Base-by-base conservation (phyloP, 1,284 basidiomycete species). In the Gomphus sp. region DNA sequence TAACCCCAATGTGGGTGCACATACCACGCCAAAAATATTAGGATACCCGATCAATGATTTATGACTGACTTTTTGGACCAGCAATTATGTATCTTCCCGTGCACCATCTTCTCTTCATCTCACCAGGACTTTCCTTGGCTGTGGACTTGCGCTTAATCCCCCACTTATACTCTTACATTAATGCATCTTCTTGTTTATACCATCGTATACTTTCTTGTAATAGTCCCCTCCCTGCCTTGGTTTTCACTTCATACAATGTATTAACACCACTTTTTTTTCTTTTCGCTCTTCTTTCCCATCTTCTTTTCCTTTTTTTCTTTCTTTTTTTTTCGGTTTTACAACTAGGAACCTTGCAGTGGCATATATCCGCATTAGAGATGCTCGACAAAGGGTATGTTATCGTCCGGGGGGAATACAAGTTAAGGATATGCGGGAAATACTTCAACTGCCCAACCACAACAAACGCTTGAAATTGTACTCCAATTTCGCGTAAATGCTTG, bases 391-490 rank as follows among this genome's bases (percentile, higher is more conserved):
- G 36, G 52, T 53, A 53, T 41, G 4, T 8, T 25, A 25, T 41
- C 41, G 52, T 39, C 52, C 52, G 52, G 52, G 28, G 28, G 25
- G 14, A 43, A 43, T 41, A 53, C 33, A 25, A 10, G 34, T 1
- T 11, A 18, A 1, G 28, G n/a, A 37, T 22, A 34, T 18, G 25
- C 11, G 18, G 43, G n/a, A 57, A 16, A n/a, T 16, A 5, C 11
- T n/a, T 58, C 18, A 86, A 64, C 85, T 80, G 55, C 89, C 89
- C 53, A 94, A 72, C 92, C 92, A 95, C 62, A 94, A 72, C 67
- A 94, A 74, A 63, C 91, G 77, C 77, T 94, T 95, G 61, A 94
- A 77, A 0, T 89, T 89, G 69, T 94, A 92, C 69, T 95, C 93
- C 82, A 94, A 88, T 73, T 92, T 91, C 9, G 91, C 83, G 68